phyloP scores from a whole-genome alignment of 1,284 basidiomycete genomes.

The Tilletiaria anomala region DNA sequence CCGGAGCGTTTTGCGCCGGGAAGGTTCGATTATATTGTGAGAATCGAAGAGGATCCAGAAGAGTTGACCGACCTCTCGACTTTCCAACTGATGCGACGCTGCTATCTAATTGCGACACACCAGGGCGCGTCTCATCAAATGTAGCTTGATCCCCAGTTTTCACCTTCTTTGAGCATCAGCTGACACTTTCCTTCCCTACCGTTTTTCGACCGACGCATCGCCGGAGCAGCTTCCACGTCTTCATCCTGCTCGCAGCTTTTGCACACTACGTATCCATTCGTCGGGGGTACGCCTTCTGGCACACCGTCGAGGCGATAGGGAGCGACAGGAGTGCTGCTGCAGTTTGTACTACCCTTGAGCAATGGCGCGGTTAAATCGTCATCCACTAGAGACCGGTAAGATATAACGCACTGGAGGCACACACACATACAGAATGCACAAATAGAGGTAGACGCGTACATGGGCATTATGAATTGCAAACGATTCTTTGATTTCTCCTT shows the following conservation, averaged over 20 bases:
- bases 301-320: conserved; percentile 30
- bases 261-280: conserved; percentile 50
- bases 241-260: conserved; percentile 62
- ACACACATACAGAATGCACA: no score
- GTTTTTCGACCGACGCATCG: no score
- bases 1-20: conserved; percentile 67
- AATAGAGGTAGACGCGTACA: no score
- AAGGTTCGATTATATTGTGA: conserved; percentile 58
- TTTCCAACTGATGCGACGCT: conserved; percentile 52
- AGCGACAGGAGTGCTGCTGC: no score
- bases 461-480: no score
- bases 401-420: no score
- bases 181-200: neutral
- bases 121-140: conserved; percentile 29
- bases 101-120: neutral
- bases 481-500: no score
- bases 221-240: conserved; percentile 57
- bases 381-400: no score
- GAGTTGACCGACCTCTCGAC: no score
- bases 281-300: conserved; percentile 32
- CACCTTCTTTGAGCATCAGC: neutral
- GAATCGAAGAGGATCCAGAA: neutral
- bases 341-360: no score
- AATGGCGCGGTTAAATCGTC: no score
- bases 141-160: neutral